Evolutionary conservation across 2,329 filamentous ascomycete species (phyloP).

Genomic region (Exophiala phaeomuriformis): DNA sequence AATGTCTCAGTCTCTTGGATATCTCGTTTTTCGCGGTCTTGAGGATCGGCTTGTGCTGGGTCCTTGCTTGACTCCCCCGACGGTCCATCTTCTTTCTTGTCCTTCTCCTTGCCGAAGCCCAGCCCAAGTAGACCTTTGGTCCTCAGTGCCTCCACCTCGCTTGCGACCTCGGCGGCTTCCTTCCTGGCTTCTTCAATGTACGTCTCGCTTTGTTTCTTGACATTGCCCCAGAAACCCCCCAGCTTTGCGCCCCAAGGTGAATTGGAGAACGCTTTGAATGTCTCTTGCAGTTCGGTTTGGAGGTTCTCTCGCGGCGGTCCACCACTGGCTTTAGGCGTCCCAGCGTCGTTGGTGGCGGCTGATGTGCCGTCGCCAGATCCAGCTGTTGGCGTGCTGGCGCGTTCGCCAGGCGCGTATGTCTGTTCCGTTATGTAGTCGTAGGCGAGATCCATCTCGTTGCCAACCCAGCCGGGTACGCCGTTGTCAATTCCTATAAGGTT

Average conservation of each 20-base stretch:
- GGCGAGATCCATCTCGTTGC: slow-evolving; percentile 71
- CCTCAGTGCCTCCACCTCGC: slow-evolving; percentile 66
- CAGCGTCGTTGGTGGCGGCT: slow-evolving; percentile 24
- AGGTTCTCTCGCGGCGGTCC: slow-evolving; percentile 47
- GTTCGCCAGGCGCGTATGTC: slow-evolving; percentile 53
- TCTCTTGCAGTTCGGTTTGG: slow-evolving; percentile 85
- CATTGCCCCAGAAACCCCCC: slow-evolving; percentile 79
- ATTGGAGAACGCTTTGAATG: slow-evolving; percentile 84
- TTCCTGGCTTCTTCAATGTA: slow-evolving; percentile 78
- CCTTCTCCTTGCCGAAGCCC: slow-evolving; percentile 21
- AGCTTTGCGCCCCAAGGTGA: slow-evolving; percentile 87
- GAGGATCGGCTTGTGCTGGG: slow-evolving; percentile 20
- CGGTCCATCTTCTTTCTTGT: slow-evolving; percentile 29
- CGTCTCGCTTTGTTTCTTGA: slow-evolving; percentile 90
- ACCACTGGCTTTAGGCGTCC: slow-evolving; percentile 25
- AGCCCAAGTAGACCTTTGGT: slow-evolving; percentile 39
- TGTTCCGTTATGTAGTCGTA: slow-evolving; percentile 96
- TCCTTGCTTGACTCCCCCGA: slow-evolving; percentile 29
- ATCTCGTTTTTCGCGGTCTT: slow-evolving; percentile 30
- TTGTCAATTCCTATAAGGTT: neutral
- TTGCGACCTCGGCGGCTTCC: slow-evolving; percentile 78
- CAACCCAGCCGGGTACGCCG: neutral
- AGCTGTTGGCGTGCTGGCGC: slow-evolving; percentile 25
- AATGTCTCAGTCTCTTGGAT: slow-evolving; percentile 53
- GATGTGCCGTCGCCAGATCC: slow-evolving; percentile 40